These are phyloP conservation scores for apple (Malus domestica) DNA, from an alignment of 306 rosid species.

Conservation along the genomic window DNA sequence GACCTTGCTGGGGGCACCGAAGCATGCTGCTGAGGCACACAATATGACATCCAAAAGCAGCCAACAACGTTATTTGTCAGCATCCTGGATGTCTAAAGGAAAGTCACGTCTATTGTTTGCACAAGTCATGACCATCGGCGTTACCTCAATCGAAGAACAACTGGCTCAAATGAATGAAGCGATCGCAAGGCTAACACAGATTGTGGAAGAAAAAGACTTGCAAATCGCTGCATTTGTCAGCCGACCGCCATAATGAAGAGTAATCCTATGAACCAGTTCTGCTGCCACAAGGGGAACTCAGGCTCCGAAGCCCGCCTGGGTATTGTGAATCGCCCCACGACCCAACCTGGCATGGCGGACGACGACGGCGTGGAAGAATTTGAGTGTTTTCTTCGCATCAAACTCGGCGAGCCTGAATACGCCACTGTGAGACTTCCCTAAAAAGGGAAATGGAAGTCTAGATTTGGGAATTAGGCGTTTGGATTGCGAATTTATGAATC, in stretches of 20 bases:
- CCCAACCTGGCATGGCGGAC: slow-evolving; percentile 43
- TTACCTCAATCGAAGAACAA: too few relatives aligned
- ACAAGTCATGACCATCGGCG: too few relatives aligned
- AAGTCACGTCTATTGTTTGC: too few relatives aligned
- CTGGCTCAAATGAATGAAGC: too few relatives aligned
- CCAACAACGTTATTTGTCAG: too few relatives aligned
- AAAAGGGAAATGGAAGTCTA: not conserved
- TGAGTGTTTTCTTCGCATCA: slow-evolving; percentile 74
- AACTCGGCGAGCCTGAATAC: slow-evolving; percentile 65
- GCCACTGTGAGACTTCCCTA: slow-evolving; percentile 66
- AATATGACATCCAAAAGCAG: too few relatives aligned
- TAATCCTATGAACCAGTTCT: slow-evolving; percentile 73
- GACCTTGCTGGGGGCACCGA: too few relatives aligned
- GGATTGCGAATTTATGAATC: not conserved
- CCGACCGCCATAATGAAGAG: slow-evolving; percentile 85
- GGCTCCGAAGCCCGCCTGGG: slow-evolving; percentile 40
- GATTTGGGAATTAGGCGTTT: not conserved
- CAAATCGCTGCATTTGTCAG: not conserved
- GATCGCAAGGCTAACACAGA: too few relatives aligned
- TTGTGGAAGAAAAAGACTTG: too few relatives aligned
- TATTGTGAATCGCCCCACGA: slow-evolving; percentile 43
- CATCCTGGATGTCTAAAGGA: too few relatives aligned
- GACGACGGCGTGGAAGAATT: slow-evolving; percentile 33
- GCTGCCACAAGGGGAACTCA: slow-evolving; percentile 86
- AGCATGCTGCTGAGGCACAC: too few relatives aligned